Evolutionary conservation across 495 filamentous ascomycete species (phyloP).

Genomic region (Choiromyces venosus): DNA sequence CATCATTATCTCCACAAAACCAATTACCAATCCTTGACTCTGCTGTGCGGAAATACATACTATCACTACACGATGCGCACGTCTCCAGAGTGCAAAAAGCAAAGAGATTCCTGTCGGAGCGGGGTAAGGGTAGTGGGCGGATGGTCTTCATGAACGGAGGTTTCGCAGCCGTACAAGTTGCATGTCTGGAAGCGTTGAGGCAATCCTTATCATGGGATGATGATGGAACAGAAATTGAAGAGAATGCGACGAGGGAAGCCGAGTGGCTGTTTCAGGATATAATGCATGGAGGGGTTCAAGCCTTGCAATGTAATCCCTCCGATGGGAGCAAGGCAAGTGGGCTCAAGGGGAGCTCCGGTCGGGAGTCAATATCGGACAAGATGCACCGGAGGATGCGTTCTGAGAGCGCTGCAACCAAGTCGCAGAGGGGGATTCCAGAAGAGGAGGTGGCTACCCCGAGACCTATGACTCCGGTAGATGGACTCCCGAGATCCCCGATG

Average conservation of each 20-base stretch:
- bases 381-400: not conserved
- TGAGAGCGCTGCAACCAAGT: not conserved
- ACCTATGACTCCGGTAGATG: not conserved
- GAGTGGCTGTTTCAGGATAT: slow-evolving; percentile 36
- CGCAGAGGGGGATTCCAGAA: not conserved
- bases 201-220: slow-evolving; percentile 25
- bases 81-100: slow-evolving; percentile 13
- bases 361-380: slow-evolving; percentile 19
- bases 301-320: slow-evolving; percentile 14
- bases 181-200: slow-evolving; percentile 29
- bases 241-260: slow-evolving; percentile 26
- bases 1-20: not conserved
- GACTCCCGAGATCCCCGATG: not conserved
- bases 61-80: slow-evolving; percentile 28
- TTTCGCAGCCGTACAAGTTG: slow-evolving; percentile 26
- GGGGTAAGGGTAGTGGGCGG: slow-evolving; percentile 9
- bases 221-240: slow-evolving; percentile 15
- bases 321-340: slow-evolving; percentile 18
- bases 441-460: not conserved
- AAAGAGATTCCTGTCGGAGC: slow-evolving; percentile 22
- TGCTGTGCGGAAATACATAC: slow-evolving; percentile 29
- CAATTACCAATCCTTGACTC: slow-evolving; percentile 19
- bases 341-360: slow-evolving; percentile 13
- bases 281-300: slow-evolving; percentile 32
- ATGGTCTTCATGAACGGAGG: slow-evolving; percentile 39